A percentile compares a stretch with the other conserved stretches of the same genome.
These are phyloP conservation scores for Ciborinia camelliae DNA, from an alignment of 2,329 filamentous ascomycete genomes.

Conservation along the genomic window DNA sequence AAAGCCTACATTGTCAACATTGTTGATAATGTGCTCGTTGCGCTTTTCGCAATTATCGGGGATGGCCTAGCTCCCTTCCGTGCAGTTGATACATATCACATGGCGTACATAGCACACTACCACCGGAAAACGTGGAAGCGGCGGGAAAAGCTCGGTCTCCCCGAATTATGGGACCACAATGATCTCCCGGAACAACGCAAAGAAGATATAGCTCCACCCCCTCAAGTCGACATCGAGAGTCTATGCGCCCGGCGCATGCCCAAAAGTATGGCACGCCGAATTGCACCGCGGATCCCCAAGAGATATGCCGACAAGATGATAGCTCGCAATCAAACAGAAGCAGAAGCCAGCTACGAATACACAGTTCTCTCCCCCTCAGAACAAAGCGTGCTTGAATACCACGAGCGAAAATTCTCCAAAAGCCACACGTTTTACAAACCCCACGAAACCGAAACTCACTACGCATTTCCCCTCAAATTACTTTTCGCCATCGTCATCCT, in stretches of 20 bases:
- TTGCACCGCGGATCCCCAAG: conserved; percentile 29
- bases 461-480: conserved; percentile 70
- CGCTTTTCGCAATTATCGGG: conserved; percentile 65
- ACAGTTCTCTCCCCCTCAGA: conserved; percentile 65
- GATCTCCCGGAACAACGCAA: conserved; percentile 52
- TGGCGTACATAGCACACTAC: conserved; percentile 75
- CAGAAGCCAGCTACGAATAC: conserved; percentile 43
- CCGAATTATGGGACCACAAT: conserved; percentile 50
- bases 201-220: conserved; percentile 40
- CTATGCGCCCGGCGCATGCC: conserved; percentile 27
- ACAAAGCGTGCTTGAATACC: conserved; percentile 67
- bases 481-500: conserved; percentile 73
- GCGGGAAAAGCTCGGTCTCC: conserved; percentile 59
- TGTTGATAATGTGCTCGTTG: conserved; percentile 67
- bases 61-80: conserved; percentile 72
- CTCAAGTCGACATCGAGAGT: conserved; percentile 41
- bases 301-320: conserved; percentile 26
- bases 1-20: conserved; percentile 67
- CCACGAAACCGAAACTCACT: conserved; percentile 78
- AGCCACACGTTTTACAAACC: conserved; percentile 88
- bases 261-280: conserved; percentile 23
- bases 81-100: conserved; percentile 79
- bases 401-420: conserved; percentile 74
- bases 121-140: conserved; percentile 44
- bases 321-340: conserved; percentile 19